Evolutionary conservation across 345 rosid species (phyloP).

Genomic region (Aquilaria sinensis): DNA sequence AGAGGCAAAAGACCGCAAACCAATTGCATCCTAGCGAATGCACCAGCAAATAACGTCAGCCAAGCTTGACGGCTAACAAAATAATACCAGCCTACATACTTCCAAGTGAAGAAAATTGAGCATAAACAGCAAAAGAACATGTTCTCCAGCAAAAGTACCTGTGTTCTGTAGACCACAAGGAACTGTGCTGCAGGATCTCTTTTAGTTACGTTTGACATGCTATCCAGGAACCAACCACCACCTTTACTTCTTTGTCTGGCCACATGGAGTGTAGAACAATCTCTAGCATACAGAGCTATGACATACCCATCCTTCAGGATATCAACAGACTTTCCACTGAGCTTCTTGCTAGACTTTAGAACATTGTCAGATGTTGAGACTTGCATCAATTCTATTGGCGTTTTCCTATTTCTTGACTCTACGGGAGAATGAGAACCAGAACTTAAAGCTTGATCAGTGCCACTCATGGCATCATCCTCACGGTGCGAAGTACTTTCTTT

Average conservation of each 20-base stretch:
- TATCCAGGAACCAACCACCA: slow-evolving; percentile 95
- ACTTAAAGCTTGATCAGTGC: slow-evolving; percentile 73
- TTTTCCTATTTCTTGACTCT: slow-evolving; percentile 77
- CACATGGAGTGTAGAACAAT: slow-evolving; percentile 59
- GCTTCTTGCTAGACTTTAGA: slow-evolving; percentile 46
- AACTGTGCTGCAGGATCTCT: slow-evolving; percentile 99
- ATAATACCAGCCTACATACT: not conserved
- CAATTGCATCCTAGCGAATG: slow-evolving; percentile 75
- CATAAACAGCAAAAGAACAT: slow-evolving; percentile 2
- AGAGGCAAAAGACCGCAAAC: slow-evolving; percentile 96
- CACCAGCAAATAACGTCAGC: not conserved
- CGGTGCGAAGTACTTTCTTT: slow-evolving; percentile 68
- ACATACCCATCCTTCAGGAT: slow-evolving; percentile 85
- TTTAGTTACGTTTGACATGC: slow-evolving; percentile 79
- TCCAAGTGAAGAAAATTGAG: not conserved
- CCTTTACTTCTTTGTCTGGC: slow-evolving; percentile 95
- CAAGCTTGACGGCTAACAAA: not conserved
- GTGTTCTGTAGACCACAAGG: slow-evolving; percentile 76
- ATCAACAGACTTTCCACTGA: slow-evolving; percentile 48
- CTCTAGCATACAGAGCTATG: slow-evolving; percentile 81
- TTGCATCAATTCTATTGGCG: slow-evolving; percentile 57
- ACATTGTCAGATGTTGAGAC: slow-evolving; percentile 44
- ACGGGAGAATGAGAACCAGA: slow-evolving; percentile 86
- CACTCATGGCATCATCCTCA: slow-evolving; percentile 87
- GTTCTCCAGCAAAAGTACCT: slow-evolving; percentile 43